Evolutionary conservation across 2,329 filamentous ascomycete species (phyloP), one percentile per base, ranked within the genome.

Genomic region (Pseudomassariella vexata): DNA sequence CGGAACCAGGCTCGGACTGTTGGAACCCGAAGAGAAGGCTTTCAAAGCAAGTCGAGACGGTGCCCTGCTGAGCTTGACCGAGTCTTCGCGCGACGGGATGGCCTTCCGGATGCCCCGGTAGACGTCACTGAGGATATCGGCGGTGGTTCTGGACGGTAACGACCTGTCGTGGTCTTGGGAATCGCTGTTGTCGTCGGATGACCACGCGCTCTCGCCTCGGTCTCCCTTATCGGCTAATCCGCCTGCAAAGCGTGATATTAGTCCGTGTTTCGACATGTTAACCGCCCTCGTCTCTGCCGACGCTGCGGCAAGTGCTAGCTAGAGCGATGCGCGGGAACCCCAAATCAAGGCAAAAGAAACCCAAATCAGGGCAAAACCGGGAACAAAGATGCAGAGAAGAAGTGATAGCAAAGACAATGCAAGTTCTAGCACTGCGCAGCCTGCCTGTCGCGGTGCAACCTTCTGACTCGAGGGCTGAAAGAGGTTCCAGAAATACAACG

Each of bases 21-120:
- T 24, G 34, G 15, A 29, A 30, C 33, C 42, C 24, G 28, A 9
- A 14, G 45, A 40, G 33, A 52, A 52, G 6, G 54, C 45, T 36
- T 59, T 64, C 24, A 63, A 47, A 31, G 52, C 57, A 22, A 63
- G 47, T 19, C 60, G 60, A 4, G 69, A 70, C 9, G 64, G 60
- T 35, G 64, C 63, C 41, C 64, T 60, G 12, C 56, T 50, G 19
- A 70, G 53, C 42, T 58, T 65, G 27, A 58, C 44, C 32, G 62
- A 54, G 28, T 70, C 63, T 32, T 67, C 63, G 28, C 61, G 58
- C 25, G 50, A 52, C 10, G 60, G 60, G 6, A 67, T 60, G 25
- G 66, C 59, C 45, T 63, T 72, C 46, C 61, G 66, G 41, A 73
- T 57, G 40, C 66, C 67, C 41, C 68, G 66, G 47, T 71, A 70